These are phyloP conservation scores for Ceratobasidium sp. DNA, from an alignment of 1,284 basidiomycete species.

Conservation along the genomic window DNA sequence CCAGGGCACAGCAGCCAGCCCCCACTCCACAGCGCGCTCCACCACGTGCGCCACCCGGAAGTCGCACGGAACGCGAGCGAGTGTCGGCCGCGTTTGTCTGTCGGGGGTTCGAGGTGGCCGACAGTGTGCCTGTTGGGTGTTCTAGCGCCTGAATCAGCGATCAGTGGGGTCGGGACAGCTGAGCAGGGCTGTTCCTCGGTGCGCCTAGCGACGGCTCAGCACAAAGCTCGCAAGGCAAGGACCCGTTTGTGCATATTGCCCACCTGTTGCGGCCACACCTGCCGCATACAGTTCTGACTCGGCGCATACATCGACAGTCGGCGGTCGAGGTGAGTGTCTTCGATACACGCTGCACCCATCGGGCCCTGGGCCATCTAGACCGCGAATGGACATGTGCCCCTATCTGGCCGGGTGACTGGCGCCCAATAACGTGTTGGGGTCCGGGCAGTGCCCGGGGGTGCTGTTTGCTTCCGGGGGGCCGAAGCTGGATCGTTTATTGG, in stretches of 20 bases:
- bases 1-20: too few relatives aligned
- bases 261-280: conserved; percentile 2
- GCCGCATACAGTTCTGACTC: neutral
- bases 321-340: conserved; percentile 16
- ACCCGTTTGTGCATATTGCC: neutral
- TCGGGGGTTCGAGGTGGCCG: neutral
- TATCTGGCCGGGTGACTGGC: conserved; percentile 28
- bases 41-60: neutral
- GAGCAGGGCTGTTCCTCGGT: neutral
- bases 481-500: conserved; percentile 36
- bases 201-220: neutral
- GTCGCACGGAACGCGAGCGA: neutral
- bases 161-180: neutral
- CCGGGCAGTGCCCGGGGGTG: neutral
- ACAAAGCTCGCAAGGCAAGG: conserved; percentile 11
- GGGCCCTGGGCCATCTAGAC: conserved; percentile 29
- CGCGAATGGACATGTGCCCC: conserved; percentile 33
- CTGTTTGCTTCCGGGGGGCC: conserved; percentile 34
- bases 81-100: neutral
- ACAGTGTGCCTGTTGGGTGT: conserved; percentile 5
- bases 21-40: neutral
- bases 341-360: conserved; percentile 12
- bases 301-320: neutral
- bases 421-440: conserved; percentile 16
- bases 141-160: neutral